Evolutionary conservation across 495 filamentous ascomycete species (phyloP), one percentile per base, ranked within the genome.

Genomic region (Collariella sp.): DNA sequence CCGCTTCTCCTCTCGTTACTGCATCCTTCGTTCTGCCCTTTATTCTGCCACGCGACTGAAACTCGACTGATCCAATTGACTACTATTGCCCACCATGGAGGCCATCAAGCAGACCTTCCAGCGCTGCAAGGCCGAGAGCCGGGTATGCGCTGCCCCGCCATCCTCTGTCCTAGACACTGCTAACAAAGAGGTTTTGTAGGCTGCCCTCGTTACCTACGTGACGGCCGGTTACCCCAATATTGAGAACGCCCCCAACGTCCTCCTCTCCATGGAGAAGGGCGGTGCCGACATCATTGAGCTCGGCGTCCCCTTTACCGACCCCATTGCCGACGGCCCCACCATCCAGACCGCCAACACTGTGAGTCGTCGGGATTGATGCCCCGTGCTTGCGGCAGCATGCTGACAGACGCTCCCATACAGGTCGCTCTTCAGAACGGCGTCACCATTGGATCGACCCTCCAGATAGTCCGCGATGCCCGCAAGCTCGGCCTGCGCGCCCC

Each of bases 301-400:
- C 50, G 89, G 90, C 41, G 76, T 96, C 38, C 94, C 94, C 41
- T 99, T 99, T 78, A 96, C 94, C 47, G 93, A 99, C 64, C 93
- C 93, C 19, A 96, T 95, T 72, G 91, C 90, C 51, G 91, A 96
- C 70, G 91, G 91, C 10, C 90, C 91, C 10, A 94, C 89, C 3
- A 95, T 96, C 60, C 91, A 96, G 70, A 91, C 83, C 54, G 76
- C 91, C 40, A 96, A 95, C 72, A 91, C 85, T 22, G 82, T 86
- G 62, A 62, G 66, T 44, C 16, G n/a, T 2, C 35, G 1, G 9
- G 4, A 31, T 31, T 9, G 26, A 31, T 31, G 26, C n/a, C n/a
- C n/a, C n/a, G 9, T 5, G 26, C 5, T 9, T 9, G 26, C 48
- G 53, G n/a, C 18, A 2, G 16, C 26, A 42, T 26, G 26, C 51